A percentile compares a stretch with the other conserved stretches of the same genome.
Evolutionary conservation across 1,284 basidiomycete species (phyloP).

Genomic region (Porodaedalea pini): DNA sequence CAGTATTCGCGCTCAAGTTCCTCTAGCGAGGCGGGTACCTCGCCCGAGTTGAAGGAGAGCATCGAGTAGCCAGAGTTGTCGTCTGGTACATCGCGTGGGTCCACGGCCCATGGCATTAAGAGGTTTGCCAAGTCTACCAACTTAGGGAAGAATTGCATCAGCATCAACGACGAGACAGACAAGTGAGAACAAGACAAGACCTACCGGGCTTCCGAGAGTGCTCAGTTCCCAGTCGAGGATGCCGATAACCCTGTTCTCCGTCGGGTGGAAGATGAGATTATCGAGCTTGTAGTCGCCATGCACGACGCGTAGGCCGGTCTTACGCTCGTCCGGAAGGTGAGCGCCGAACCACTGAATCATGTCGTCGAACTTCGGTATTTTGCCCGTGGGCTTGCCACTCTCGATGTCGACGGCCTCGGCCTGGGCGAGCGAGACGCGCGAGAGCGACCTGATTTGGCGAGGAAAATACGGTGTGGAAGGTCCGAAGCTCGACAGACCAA

Average conservation of each 20-base stretch:
- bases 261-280: conserved; percentile 92
- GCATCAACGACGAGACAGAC: background rate
- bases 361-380: conserved; percentile 70
- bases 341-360: conserved; percentile 75
- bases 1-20: conserved; percentile 79
- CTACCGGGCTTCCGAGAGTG: conserved; percentile 82
- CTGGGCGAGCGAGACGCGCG: conserved; percentile 72
- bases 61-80: conserved; percentile 45
- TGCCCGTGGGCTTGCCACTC: conserved; percentile 53
- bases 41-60: conserved; percentile 36
- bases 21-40: conserved; percentile 66
- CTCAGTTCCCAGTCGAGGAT: conserved; percentile 97
- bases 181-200: conserved; percentile 24
- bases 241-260: conserved; percentile 88
- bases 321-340: conserved; percentile 72
- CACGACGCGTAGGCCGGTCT: conserved; percentile 67
- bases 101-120: conserved; percentile 79
- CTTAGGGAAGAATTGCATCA: conserved; percentile 58
- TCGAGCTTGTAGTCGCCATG: conserved; percentile 98
- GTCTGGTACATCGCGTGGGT: conserved; percentile 39
- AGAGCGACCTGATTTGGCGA: conserved; percentile 85
- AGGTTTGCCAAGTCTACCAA: conserved; percentile 92
- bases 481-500: conserved; percentile 79
- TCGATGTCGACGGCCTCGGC: conserved; percentile 64
- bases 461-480: conserved; percentile 83